phyloP scores from a whole-genome alignment of 805 yeast species.

The Candida ortonii region DNA sequence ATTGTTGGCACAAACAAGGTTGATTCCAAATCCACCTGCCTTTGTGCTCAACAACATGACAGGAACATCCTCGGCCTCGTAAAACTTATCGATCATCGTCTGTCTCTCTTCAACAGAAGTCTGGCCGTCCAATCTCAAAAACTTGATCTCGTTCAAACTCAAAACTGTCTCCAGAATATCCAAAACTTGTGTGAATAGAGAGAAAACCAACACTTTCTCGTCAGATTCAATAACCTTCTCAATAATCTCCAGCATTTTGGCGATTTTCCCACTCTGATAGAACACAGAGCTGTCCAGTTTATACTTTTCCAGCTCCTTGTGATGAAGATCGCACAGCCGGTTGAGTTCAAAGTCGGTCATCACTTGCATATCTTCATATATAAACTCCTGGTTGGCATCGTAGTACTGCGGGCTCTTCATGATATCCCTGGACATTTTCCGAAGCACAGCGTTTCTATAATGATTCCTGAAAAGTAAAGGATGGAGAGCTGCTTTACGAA shows the following conservation, averaged over 20 bases:
- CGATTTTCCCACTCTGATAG: slow-evolving; percentile 72
- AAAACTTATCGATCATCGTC: slow-evolving; percentile 82
- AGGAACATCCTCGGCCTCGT: slow-evolving; percentile 77
- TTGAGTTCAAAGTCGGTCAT: slow-evolving; percentile 92
- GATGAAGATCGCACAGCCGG: slow-evolving; percentile 67
- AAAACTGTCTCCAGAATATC: slow-evolving; percentile 82
- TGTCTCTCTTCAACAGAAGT: slow-evolving; percentile 94
- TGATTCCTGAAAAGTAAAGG: slow-evolving; percentile 76
- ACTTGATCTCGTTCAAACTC: slow-evolving; percentile 60
- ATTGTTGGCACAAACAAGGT: slow-evolving; percentile 89
- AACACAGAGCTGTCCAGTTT: slow-evolving; percentile 50
- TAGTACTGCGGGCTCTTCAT: slow-evolving; percentile 76
- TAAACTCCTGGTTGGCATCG: slow-evolving; percentile 72
- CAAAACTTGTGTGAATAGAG: slow-evolving; percentile 87
- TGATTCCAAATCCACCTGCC: slow-evolving; percentile 99
- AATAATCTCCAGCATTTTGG: slow-evolving; percentile 54
- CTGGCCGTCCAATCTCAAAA: slow-evolving; percentile 86
- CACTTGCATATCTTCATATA: slow-evolving; percentile 90
- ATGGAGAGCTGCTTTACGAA: slow-evolving; percentile 91
- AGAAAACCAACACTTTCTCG: slow-evolving; percentile 75
- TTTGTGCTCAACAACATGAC: slow-evolving; percentile 87
- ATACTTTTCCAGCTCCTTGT: slow-evolving; percentile 55
- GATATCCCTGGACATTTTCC: slow-evolving; percentile 71
- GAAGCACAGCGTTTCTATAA: slow-evolving; percentile 54
- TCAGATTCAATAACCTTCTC: slow-evolving; percentile 51